Conservation (phyloP, 768 basidiomycete species). For the Tylopilus plumbeoviolaceoides region DNA sequence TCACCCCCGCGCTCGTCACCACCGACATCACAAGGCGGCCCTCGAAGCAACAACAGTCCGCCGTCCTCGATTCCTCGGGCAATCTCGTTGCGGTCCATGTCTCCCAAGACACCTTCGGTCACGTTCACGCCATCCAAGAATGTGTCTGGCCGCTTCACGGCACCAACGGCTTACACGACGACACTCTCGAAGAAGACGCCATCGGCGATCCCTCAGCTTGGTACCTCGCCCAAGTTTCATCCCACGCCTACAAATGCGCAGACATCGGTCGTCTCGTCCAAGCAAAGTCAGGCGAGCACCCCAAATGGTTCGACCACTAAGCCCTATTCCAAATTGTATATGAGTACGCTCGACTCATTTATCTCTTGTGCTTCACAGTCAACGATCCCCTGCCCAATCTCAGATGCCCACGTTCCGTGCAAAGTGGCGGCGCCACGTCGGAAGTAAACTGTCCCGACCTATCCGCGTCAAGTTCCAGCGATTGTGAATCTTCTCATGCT, state of each 20-base stretch:
- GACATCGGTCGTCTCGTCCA: conserved; percentile 32
- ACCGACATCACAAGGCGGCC: not conserved
- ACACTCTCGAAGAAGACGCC: conserved; percentile 53
- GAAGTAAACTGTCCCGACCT: conserved; percentile 24
- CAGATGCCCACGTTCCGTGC: conserved; percentile 38
- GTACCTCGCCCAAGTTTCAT: conserved; percentile 36
- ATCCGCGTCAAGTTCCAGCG: conserved; percentile 5
- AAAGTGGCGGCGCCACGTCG: conserved; percentile 24
- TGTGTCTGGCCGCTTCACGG: conserved; percentile 26
- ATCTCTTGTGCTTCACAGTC: conserved; percentile 34
- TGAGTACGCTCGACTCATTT: conserved; percentile 61
- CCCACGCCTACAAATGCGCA: conserved; percentile 33
- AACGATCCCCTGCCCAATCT: conserved; percentile 23
- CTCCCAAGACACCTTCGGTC: conserved; percentile 25
- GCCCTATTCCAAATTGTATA: conserved; percentile 43
- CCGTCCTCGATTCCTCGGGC: conserved; percentile 54
- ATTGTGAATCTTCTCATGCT: conserved; percentile 25
- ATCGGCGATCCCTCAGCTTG: conserved; percentile 62
- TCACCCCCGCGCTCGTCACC: conserved; percentile 11
- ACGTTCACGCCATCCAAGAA: conserved; percentile 34
- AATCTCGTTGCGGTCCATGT: conserved; percentile 33
- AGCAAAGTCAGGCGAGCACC: conserved; percentile 21
- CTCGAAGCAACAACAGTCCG: conserved; percentile 22
- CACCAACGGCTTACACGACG: conserved; percentile 27
- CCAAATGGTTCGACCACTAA: conserved; percentile 63